A percentile compares a stretch with the other conserved stretches of the same genome.
Evolutionary conservation across 106 monocot species (phyloP).

Genomic region (Agapanthus africanus): DNA sequence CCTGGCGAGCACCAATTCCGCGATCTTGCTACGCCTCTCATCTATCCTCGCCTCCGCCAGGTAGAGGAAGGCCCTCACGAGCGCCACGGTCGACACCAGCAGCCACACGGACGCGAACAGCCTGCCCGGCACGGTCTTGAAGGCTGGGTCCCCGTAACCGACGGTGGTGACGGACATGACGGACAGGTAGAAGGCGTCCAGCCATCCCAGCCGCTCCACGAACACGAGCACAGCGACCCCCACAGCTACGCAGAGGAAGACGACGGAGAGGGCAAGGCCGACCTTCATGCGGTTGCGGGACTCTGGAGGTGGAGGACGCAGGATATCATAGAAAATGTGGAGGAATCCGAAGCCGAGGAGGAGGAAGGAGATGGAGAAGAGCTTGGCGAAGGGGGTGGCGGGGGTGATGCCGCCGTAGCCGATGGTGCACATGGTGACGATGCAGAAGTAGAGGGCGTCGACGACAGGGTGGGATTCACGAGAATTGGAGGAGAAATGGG

Average conservation of each 20-base stretch:
- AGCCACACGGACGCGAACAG: conserved; percentile 72
- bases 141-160: conserved; percentile 74
- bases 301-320: conserved; percentile 76
- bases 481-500: conserved; percentile 32
- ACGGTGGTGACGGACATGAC: conserved; percentile 95
- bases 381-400: conserved; percentile 39
- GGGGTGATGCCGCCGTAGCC: conserved; percentile 91
- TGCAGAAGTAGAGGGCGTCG: conserved; percentile 79
- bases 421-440: conserved; percentile 82
- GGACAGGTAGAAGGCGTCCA: conserved; percentile 72
- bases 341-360: conserved; percentile 80
- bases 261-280: conserved; percentile 49
- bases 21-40: conserved; percentile 64
- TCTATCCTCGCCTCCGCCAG: conserved; percentile 79
- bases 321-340: conserved; percentile 70
- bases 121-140: conserved; percentile 53
- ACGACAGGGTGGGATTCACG: conserved; percentile 59
- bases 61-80: conserved; percentile 75
- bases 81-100: conserved; percentile 69
- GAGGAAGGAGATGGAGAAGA: conserved; percentile 79
- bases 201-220: conserved; percentile 54
- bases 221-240: conserved; percentile 42
- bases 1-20: conserved; percentile 57
- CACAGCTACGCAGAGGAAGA: conserved; percentile 50
- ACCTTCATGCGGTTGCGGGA: conserved; percentile 66